Percentiles rank a stretch among this genome's conserved stretches.
These are phyloP conservation scores for Mortierella polycephala DNA, from an alignment of 371 early-diverging fungal species.

Conservation along the genomic window DNA sequence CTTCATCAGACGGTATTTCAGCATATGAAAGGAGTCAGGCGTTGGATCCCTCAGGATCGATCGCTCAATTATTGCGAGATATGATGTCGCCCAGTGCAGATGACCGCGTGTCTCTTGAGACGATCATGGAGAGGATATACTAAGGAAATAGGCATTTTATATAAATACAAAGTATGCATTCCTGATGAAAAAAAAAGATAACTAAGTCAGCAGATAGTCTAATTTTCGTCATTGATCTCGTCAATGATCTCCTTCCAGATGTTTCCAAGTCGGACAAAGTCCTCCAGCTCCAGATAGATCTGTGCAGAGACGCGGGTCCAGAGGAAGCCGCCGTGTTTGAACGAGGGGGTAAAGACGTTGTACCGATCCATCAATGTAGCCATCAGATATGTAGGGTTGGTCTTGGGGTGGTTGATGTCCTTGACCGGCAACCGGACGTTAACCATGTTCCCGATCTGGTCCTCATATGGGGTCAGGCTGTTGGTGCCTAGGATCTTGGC, in stretches of 20 bases:
- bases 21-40: constrained; percentile 23
- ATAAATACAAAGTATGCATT: not conserved
- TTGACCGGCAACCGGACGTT: constrained; percentile 67
- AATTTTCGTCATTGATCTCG: constrained; percentile 26
- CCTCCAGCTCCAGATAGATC: constrained; percentile 66
- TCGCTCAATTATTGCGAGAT: constrained; percentile 26
- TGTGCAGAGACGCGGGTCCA: constrained; percentile 69
- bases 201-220: not conserved
- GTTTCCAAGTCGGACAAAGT: constrained; percentile 59
- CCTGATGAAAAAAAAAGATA: not conserved
- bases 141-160: constrained; percentile 2
- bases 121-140: constrained; percentile 50
- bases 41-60: constrained; percentile 45
- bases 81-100: constrained; percentile 32
- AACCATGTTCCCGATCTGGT: constrained; percentile 62
- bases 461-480: constrained; percentile 60
- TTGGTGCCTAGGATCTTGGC: constrained; percentile 66
- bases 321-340: constrained; percentile 58
- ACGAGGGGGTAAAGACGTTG: constrained; percentile 59
- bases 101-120: constrained; percentile 31
- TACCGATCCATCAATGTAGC: constrained; percentile 55
- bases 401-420: constrained; percentile 26
- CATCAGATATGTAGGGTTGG: constrained; percentile 37
- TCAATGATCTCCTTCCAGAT: constrained; percentile 58
- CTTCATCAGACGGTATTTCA: constrained; percentile 8